Base-by-base conservation (phyloP, 805 yeast genomes). In the Candida schatavii region DNA sequence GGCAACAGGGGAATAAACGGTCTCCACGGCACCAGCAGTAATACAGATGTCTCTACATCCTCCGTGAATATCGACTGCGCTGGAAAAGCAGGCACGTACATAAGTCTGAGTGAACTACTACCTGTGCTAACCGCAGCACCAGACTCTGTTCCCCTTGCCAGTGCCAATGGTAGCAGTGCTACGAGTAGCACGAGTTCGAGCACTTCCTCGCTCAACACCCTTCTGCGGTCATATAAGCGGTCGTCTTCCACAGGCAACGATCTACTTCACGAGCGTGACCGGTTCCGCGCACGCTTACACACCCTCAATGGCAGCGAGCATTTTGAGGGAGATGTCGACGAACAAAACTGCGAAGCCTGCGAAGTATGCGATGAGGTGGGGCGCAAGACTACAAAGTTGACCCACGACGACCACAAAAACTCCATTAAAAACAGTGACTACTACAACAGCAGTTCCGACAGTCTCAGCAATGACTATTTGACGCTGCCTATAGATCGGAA, bases 211-310 rank as follows among this genome's bases (percentile, higher is more conserved):
- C 43, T 45, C 31, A 40, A 35, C 37, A 30, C 37, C 33, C 17
- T 35, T 15, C 37, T 40, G 5, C 41, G 50, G 21, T 39, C 56
- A n/a, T 38, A 47, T 35, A 70, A 70, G 45, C 48, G 75, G 19
- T 59, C 72, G 1, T 58, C 66, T 2, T 68, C 74, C 2, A 44
- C 69, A 13, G 67, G 72, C 11, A 68, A 68, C 45, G 75, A 69
- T 46, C 51, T 59, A 17, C 27, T 60, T 4, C 62, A 63, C 48
- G 75, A 70, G 46, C 50, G 74, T 23, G 75, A 68, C 45, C 48
- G 75, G 28, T 68, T 68, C 42, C 49, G 70, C 31, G 74, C 73
- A 10, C 54, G 74, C 18, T 48, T 65, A 22, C 62, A 59, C 39
- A 56, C 59, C 17, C 54, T 69, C 42, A 69, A 69, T 44, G 42